Evolutionary conservation across 768 basidiomycete genomes (phyloP), one percentile per base, ranked within the genome.

Genomic region (Coprinopsis sp.): DNA sequence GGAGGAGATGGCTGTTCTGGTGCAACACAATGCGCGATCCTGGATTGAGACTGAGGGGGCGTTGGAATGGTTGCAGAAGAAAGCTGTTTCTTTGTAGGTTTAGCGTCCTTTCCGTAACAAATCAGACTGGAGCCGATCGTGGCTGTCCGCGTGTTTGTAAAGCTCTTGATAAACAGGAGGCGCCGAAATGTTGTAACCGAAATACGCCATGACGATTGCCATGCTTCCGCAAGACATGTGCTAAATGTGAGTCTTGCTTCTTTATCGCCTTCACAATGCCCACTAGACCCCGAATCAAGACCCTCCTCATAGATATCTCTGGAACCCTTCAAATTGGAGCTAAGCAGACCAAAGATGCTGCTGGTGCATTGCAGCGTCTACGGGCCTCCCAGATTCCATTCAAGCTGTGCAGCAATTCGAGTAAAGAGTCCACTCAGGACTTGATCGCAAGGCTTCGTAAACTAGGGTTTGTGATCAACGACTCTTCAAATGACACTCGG

Each of bases 361-460:
- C 72, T 2, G 48, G 65, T 2, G 78, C 79, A 0, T 55, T 82
- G 33, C 54, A 56, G 10, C 61, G 60, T 13, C 59, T 77, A 14
- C 59, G 65, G 2, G 49, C 48, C 2, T 58, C 66, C 14, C 46
- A 50, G 2, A 53, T 76, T 6, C 71, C 75, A 6, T 69, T 81
- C 62, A 67, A 77, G 22, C 66, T 77, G 47, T 85, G 86, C 58
- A 84, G 81, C 40, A 87, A 87, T 57, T 79, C 80, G 0, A 82
- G 81, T 58, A 82, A 84, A 50, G 82, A 85, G 51, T 78, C 80
- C 0, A 76, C 69, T 0, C 33, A 44, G 3, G 65, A 64, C 3
- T 59, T 86, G 5, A 51, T 75, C n/a, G 44, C 45, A 1, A 66
- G 70, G 18, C 65, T 87, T 53, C 43, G 53, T 0, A 52, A 57